phyloP scores from a whole-genome alignment of 2,329 filamentous ascomycete species.

The Whalleya microplaca region DNA sequence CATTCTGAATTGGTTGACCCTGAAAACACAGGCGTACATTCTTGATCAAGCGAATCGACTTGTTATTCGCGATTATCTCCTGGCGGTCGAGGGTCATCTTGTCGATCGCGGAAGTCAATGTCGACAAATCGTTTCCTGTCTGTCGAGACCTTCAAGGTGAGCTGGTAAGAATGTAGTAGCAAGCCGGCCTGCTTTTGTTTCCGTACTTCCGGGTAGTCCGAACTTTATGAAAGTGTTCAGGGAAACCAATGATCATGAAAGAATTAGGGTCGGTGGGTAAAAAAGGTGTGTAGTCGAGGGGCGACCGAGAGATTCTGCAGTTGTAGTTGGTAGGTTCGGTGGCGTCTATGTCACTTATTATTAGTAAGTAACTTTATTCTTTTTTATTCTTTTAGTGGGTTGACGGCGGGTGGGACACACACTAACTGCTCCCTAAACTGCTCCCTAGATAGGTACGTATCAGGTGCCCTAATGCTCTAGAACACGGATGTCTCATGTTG shows the following conservation, averaged over 20 bases:
- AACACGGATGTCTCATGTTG: too few relatives aligned
- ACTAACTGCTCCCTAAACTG: too few relatives aligned
- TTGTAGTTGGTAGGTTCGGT: too few relatives aligned
- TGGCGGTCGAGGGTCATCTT: slow-evolving; percentile 57
- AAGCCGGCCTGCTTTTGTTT: neutral
- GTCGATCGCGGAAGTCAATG: slow-evolving; percentile 7
- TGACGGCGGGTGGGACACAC: too few relatives aligned
- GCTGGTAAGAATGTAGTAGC: neutral
- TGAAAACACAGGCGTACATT: slow-evolving; percentile 61
- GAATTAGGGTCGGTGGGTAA: neutral
- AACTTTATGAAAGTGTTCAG: neutral
- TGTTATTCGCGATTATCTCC: slow-evolving; percentile 71
- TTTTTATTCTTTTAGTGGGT: too few relatives aligned
- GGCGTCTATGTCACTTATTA: too few relatives aligned
- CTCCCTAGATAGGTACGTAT: too few relatives aligned
- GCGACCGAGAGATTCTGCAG: too few relatives aligned
- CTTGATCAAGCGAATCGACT: slow-evolving; percentile 85
- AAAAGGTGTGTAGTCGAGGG: neutral
- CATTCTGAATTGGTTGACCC: neutral
- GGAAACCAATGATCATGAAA: neutral
- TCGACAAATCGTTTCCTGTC: neutral
- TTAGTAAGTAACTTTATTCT: too few relatives aligned
- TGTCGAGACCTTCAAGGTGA: neutral
- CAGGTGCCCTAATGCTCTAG: too few relatives aligned
- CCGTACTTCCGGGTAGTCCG: neutral